Conservation (phyloP, 352 stramenopile species). For the Phytophthora colocasiae region DNA sequence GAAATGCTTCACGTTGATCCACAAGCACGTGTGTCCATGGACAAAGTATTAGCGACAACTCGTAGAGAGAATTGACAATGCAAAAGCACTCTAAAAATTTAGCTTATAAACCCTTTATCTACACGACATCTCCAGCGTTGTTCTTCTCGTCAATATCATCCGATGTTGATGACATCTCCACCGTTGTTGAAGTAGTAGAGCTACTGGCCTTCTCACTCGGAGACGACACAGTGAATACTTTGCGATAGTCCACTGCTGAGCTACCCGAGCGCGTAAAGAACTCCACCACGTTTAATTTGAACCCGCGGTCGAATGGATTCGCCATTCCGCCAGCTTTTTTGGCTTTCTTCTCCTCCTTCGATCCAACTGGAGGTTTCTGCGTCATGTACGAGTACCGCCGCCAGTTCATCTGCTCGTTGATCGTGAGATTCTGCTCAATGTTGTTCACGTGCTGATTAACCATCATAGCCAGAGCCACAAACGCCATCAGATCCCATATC, state of each 20-base stretch:
- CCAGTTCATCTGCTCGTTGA: slow-evolving; percentile 90
- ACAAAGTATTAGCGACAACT: slow-evolving; percentile 5
- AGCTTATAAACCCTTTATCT: slow-evolving; percentile 12
- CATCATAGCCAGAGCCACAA: slow-evolving; percentile 66
- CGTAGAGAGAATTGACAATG: not conserved
- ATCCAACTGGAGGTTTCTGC: slow-evolving; percentile 1
- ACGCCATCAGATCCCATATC: slow-evolving; percentile 55
- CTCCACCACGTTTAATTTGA: slow-evolving; percentile 51
- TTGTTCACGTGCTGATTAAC: slow-evolving; percentile 71
- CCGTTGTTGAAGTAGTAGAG: slow-evolving; percentile 12
- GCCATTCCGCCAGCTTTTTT: slow-evolving; percentile 33
- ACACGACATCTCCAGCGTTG: slow-evolving; percentile 31
- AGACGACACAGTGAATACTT: slow-evolving; percentile 41
- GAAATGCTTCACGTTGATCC: slow-evolving; percentile 52
- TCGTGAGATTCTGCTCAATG: slow-evolving; percentile 73
- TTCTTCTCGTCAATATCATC: slow-evolving; percentile 13
- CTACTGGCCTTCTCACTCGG: slow-evolving; percentile 15
- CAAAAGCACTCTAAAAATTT: slow-evolving; percentile 2
- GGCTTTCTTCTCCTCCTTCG: slow-evolving; percentile 15
- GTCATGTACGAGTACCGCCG: slow-evolving; percentile 76
- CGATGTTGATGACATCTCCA: slow-evolving; percentile 22
- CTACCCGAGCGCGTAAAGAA: slow-evolving; percentile 53
- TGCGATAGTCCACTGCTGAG: slow-evolving; percentile 49
- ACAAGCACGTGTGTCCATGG: slow-evolving; percentile 42
- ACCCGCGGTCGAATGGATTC: slow-evolving; percentile 58